Evolutionary conservation across 345 rosid species (phyloP), one percentile per base, ranked within the genome.

Genomic region (Populus davidiana): DNA sequence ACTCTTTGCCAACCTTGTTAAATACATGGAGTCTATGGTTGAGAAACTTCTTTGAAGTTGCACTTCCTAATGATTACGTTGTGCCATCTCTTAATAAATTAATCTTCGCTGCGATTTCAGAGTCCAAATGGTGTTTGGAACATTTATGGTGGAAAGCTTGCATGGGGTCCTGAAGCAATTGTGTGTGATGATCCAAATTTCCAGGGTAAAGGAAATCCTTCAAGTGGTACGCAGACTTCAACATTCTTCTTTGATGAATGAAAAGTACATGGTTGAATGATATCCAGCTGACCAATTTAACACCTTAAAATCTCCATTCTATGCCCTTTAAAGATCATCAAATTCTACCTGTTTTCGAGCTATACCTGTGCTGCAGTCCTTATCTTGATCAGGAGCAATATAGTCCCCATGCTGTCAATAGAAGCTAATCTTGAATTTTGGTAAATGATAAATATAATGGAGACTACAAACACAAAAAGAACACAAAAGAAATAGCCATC

Each of bases 121-220:
- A 81, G 88, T 78, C 86, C 86, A 75, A 85, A 85, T 85, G 90
- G 90, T 52, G 76, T 87, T 73, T 87, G 90, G 90, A 87, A 87
- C 80, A 81, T 87, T 63, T 87, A 69, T 69, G 86, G 90, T 27
- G 90, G 90, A 59, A 83, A 83, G 77, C 85, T 87, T 61, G 82
- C 88, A 3, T 87, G 90, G 90, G 90, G 88, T 12, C 85, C 86
- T 67, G 88, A 85, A 85, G 90, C 90, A 69, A 81, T 87, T 81
- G 88, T 85, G 69, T 85, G 88, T 47, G 90, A 87, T 82, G 90
- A 87, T 71, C 90, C 90, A 11, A 81, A 85, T 78, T 87, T 87
- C 69, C 86, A 85, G 81, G 90, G 89, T 66, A 76, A 74, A 56
- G 89, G 89, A 73, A 86, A 86, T 83, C 87, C 87, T 65, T 87